These are phyloP conservation scores for Plasmodium knowlesi DNA, from an alignment of 169 alveolate genomes.

Conservation along the genomic window DNA sequence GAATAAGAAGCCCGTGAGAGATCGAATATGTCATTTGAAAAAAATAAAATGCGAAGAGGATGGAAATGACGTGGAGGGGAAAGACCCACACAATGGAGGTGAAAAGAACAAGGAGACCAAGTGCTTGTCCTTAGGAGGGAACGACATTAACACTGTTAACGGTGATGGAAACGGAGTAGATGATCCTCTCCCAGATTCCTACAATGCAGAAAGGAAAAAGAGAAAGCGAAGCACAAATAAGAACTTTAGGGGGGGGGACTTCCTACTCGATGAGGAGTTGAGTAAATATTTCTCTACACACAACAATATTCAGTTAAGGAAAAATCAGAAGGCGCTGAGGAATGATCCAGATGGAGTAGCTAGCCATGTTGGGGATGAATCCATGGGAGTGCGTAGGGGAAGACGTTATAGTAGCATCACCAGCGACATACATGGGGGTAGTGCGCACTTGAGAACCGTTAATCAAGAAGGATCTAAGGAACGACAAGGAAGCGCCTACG, in stretches of 20 bases:
- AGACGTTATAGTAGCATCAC: not conserved
- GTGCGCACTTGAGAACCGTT: not conserved
- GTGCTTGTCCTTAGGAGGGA: not conserved
- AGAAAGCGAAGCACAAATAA: not conserved
- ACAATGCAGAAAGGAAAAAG: not conserved
- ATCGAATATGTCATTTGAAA: not conserved
- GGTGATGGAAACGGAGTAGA: not conserved
- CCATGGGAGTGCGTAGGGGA: not conserved
- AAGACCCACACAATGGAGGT: not conserved
- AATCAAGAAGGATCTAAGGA: not conserved
- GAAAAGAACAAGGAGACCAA: constrained; percentile 11
- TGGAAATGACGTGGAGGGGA: not conserved
- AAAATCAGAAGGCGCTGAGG: not conserved
- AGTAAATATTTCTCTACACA: not conserved
- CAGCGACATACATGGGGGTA: not conserved
- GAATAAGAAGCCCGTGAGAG: not conserved
- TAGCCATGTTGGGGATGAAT: not conserved
- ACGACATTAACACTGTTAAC: not conserved
- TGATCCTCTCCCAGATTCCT: not conserved
- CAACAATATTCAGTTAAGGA: not conserved
- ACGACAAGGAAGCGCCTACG: not conserved
- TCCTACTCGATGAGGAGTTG: not conserved
- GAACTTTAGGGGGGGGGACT: not conserved
- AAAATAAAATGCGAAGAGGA: not conserved
- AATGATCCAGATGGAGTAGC: not conserved